A percentile compares a stretch with the other conserved stretches of the same genome.
Conservation (phyloP, 768 basidiomycete genomes). For the Lactarius quietus region DNA sequence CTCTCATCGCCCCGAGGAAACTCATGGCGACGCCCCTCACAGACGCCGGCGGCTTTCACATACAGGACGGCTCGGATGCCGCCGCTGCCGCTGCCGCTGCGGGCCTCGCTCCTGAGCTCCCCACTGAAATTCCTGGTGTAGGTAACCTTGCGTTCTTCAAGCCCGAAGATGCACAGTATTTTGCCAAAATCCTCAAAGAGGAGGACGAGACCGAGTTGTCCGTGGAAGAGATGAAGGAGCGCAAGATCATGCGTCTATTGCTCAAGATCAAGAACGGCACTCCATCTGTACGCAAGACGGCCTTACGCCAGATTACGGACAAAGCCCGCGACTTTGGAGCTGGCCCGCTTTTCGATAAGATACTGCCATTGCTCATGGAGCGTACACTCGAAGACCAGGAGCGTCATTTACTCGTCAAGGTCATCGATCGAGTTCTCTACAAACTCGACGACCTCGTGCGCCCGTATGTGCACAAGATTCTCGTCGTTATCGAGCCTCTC, state of each 20-base stretch:
- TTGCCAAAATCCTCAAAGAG: conserved; percentile 92
- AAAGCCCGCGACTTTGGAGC: conserved; percentile 98
- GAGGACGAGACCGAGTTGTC: conserved; percentile 91
- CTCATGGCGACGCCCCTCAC: conserved; percentile 47
- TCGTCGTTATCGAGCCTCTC: conserved; percentile 98
- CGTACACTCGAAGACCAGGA: conserved; percentile 97
- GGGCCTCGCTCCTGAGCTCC: conserved; percentile 87
- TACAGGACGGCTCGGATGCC: conserved; percentile 91
- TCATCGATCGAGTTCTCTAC: conserved; percentile 97
- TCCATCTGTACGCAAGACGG: conserved; percentile 96
- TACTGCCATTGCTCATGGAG: conserved; percentile 96
- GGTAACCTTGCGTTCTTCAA: conserved; percentile 98
- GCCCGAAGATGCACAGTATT: conserved; percentile 96
- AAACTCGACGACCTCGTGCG: conserved; percentile 98
- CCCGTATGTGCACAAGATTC: conserved; percentile 98
- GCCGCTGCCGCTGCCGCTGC: conserved; percentile 86
- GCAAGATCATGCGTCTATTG: conserved; percentile 97
- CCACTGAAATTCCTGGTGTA: conserved; percentile 97
- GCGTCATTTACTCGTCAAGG: conserved; percentile 95
- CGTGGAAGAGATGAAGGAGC: conserved; percentile 98
- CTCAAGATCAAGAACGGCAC: conserved; percentile 99
- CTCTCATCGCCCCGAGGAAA: conserved; percentile 58
- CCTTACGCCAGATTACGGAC: conserved; percentile 97
- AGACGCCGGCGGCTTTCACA: conserved; percentile 85
- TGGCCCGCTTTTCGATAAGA: conserved; percentile 98